These are phyloP conservation scores for Lecanicillium sp. DNA, from an alignment of 2,329 filamentous ascomycete genomes.

Conservation along the genomic window DNA sequence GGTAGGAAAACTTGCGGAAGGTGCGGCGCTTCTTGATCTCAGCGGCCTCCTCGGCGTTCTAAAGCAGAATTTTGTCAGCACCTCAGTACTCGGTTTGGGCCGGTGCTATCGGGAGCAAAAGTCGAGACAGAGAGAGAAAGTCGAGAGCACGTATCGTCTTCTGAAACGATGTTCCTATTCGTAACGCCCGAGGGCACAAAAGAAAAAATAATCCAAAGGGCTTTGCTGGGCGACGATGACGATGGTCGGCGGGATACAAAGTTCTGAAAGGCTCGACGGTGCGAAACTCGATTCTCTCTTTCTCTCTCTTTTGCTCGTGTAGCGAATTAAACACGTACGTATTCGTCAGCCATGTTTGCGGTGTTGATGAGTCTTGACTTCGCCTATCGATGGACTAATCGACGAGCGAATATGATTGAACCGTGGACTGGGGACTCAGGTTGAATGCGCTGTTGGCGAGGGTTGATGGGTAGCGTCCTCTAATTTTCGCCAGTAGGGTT, in stretches of 20 bases:
- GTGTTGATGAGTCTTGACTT: conserved; percentile 33
- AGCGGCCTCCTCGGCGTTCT: conserved; percentile 97
- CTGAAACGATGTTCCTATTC: too few species aligned
- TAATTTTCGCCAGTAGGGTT: conserved; percentile 32
- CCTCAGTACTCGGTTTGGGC: conserved; percentile 10
- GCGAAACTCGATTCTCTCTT: conserved; percentile 9
- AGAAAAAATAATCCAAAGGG: too few species aligned
- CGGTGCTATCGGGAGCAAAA: not conserved
- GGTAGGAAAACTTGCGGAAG: conserved; percentile 99
- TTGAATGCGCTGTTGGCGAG: conserved; percentile 24
- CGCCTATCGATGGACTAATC: conserved; percentile 35
- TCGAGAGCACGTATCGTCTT: too few species aligned
- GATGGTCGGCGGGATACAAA: not conserved
- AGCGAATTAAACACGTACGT: conserved; percentile 53
- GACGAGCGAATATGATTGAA: conserved; percentile 30
- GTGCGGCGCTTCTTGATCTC: conserved; percentile 99
- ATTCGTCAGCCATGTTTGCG: conserved; percentile 81
- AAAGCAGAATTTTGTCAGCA: conserved; percentile 22
- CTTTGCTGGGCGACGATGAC: not conserved
- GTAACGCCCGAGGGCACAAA: too few species aligned
- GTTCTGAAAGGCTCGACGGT: conserved; percentile 17
- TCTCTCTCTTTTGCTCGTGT: conserved; percentile 5
- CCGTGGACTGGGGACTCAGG: conserved; percentile 8
- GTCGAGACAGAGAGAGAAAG: not conserved
- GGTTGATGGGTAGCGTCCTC: conserved; percentile 9